Evolutionary conservation across 2,329 filamentous ascomycete species (phyloP), one percentile per base, ranked within the genome.

Genomic region (Zymoseptoria brevis): DNA sequence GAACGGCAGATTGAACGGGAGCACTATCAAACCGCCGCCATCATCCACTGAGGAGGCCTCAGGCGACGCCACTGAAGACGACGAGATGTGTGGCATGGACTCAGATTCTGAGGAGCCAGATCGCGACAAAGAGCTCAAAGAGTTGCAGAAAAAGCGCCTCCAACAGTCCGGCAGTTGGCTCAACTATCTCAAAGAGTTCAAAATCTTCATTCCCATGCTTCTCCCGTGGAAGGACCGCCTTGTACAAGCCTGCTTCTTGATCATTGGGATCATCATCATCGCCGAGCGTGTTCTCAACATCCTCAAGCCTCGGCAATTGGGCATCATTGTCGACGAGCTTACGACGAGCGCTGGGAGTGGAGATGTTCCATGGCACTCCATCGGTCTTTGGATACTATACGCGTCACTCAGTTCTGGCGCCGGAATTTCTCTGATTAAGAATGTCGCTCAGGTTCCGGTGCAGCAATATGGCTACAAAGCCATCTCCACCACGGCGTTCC

Each of bases 231-330:
- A 85, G 50, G 83, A 87, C 67, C 80, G 78, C 56, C 72, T 75
- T 13, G 80, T 94, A 19, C 89, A 94, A 70, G 71, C 88, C 19
- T 85, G 86, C 57, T 82, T 88, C 19, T 75, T 82, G 9, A 77
- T 88, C 3, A 86, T 94, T 51, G 81, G 82, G 0, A 50, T 88
- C 1, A 88, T 88, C 65, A 77, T 94, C 21, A 72, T 91, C n/a
- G 76, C 80, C 55, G 83, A 86, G 57, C 90, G 92, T 64, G 83
- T 83, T 4, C 77, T 95, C 54, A 89, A 91, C 66, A 77, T 96
- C 13, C 75, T 95, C 50, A 84, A 90, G 30, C 90, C 90, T n/a
- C 82, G 88, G 19, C 89, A 94, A 69, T 83, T 93, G 30, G 90
- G 90, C 63, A 84, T 89, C 59, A 85, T 96, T 63, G 86, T 89